Base-by-base conservation (phyloP, 768 basidiomycete genomes). In the Rhizopogon vesiculosus region DNA sequence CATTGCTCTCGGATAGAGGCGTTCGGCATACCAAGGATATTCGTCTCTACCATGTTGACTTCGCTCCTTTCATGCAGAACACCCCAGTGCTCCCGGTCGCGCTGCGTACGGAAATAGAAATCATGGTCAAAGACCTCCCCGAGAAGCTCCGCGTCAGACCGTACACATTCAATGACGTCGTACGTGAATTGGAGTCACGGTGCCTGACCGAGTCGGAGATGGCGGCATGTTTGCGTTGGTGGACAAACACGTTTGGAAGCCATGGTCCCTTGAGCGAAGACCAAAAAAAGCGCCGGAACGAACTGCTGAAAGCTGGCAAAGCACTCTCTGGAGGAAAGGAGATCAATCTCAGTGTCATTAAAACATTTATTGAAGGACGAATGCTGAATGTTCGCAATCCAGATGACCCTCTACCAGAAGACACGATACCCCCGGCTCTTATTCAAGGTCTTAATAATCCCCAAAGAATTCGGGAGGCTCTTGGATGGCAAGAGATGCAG, bases 151-250 rank as follows among this genome's bases (percentile, higher is more conserved):
- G 91, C 66, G 76, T 97, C 18, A 82, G 81, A 54, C 73, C 81
- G 4, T 86, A 93, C 55, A 79, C 81, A 0, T 88, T 93, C 62
- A 76, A 80, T 29, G 94, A 96, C 68, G 87, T 96, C 8, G 70
- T 94, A 44, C 72, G 75, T 33, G 91, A 94, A 66, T 75, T 98
- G 9, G 76, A 77, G 5, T 69, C 77, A 0, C 74, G 87, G 7
- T 85, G 91, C 2, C 73, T 98, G 42, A 63, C 67, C 3, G 81
- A 89, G 61, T 66, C 72, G 8, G 90, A 96, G 68, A 86, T 88
- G 75, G 68, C 86, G n/a, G 84, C 83, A 2, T 91, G 88, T 66
- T 69, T 95, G 62, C 80, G 81, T 54, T 98, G 95, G 95, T 93
- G 93, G 89, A 70, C 80, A 40, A 61, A 54, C 7, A 62, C 78